Base-by-base conservation (phyloP, 2,329 filamentous ascomycete genomes). In the Stagonosporopsis chrysanthemi region DNA sequence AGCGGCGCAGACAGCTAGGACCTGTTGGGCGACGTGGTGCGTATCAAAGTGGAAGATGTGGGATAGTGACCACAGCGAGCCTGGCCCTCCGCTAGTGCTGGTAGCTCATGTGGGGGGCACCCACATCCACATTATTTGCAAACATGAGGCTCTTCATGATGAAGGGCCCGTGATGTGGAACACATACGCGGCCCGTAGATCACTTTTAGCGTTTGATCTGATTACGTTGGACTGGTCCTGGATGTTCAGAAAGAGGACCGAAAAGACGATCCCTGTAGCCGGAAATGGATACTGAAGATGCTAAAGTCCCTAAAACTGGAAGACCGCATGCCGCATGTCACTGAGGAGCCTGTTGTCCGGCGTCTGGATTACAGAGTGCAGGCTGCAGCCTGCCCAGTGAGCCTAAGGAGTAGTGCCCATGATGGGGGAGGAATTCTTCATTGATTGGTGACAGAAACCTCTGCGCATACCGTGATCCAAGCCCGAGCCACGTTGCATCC, bases 101-200 rank as follows among this genome's bases (percentile, higher is more conserved):
- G 26, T 54, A 54, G 51, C 43, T 46, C 23, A 54, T 57, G 54
- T 57, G 49, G 54, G 54, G 54, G 49, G 48, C 54, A 48, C 33
- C 48, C 49, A 52, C 44, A 57, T 49, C 47, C 38, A 52, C 54
- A 47, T 47, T 38, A 47, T 51, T 38, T 15, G 12, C 11, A 42
- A 42, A 29, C 28, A 38, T 50, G 46, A 56, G 31, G 54, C 49
- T 48, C 38, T 42, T 26, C 31, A 42, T 12, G 28, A 44, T 39
- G 26, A 26, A 19, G 42, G 29, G 36, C 28, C 31, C 19, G 26
- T 33, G 38, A 26, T 48, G 43, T 52, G 48, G 24, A 36, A 52
- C 48, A 43, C 24, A 15, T 22, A 50, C 41, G 40, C 33, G 46
- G 45, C 52, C 9, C 39, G 45, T 40, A 56, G 46, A 45, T 40